Conservation (phyloP, 768 basidiomycete species). For the Collybia sordida region DNA sequence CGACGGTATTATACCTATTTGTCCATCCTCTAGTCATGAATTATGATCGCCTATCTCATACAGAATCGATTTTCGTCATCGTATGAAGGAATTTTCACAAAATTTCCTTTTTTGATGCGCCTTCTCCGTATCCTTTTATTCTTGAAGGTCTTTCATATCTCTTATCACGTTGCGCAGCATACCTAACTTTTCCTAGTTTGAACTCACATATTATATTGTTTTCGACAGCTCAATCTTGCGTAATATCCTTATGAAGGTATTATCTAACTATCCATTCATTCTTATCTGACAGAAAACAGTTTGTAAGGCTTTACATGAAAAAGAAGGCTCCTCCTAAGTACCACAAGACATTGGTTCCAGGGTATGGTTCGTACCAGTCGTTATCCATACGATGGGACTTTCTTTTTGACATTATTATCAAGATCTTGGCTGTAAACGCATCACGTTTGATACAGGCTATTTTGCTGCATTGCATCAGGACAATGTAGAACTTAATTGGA, state of each 20-base stretch:
- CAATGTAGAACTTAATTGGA: slow-evolving; percentile 46
- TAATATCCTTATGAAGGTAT: slow-evolving; percentile 2
- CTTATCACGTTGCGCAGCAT: slow-evolving; percentile 5
- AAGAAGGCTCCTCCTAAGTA: slow-evolving; percentile 44
- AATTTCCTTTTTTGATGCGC: slow-evolving; percentile 10
- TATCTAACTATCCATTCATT: background rate
- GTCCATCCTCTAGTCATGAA: background rate
- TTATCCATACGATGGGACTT: background rate
- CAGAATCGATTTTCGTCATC: background rate
- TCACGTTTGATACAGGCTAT: slow-evolving; percentile 49
- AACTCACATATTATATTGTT: background rate
- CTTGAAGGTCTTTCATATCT: slow-evolving; percentile 2
- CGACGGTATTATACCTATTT: slow-evolving; percentile 30
- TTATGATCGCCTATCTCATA: background rate
- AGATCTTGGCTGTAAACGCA: slow-evolving; percentile 56
- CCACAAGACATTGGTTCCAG: slow-evolving; percentile 43
- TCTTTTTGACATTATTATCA: background rate
- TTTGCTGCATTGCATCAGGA: slow-evolving; percentile 40
- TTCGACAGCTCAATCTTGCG: background rate
- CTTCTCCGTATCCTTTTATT: slow-evolving; percentile 9
- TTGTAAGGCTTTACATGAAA: slow-evolving; percentile 31
- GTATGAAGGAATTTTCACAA: slow-evolving; percentile 10
- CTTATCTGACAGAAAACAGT: background rate
- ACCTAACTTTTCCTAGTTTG: background rate
- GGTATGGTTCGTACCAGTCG: slow-evolving; percentile 35